A percentile compares a stretch with the other conserved stretches of the same genome.
Evolutionary conservation across 1,139 yeast genomes (phyloP).

Genomic region (Starmera stellimalicola): DNA sequence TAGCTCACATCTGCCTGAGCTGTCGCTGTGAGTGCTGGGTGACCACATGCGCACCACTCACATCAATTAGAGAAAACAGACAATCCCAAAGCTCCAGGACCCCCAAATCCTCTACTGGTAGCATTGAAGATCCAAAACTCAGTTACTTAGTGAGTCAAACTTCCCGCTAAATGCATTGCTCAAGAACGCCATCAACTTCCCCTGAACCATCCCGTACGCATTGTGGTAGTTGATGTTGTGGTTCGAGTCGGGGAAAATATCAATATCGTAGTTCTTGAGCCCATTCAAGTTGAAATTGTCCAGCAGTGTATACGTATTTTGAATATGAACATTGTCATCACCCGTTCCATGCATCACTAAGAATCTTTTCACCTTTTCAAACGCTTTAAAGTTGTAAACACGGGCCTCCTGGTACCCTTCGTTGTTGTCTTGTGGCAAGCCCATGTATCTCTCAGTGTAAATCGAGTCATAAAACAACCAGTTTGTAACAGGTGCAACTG

Average conservation of each 20-base stretch:
- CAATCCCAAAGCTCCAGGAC: too few relatives aligned
- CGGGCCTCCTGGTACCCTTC: constrained; percentile 36
- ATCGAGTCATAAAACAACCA: constrained; percentile 64
- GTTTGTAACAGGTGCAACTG: constrained; percentile 72
- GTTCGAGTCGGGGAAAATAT: constrained; percentile 77
- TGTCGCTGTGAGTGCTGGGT: too few relatives aligned
- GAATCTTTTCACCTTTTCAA: constrained; percentile 42
- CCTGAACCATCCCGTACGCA: constrained; percentile 58
- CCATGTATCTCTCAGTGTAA: constrained; percentile 79
- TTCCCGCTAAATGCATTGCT: constrained; percentile 45
- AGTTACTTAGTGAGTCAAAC: constrained; percentile 18
- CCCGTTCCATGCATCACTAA: constrained; percentile 83
- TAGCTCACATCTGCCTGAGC: too few relatives aligned
- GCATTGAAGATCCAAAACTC: neutral
- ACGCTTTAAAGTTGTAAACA: constrained; percentile 35
- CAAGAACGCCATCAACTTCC: constrained; percentile 57
- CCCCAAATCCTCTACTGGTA: neutral
- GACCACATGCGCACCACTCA: too few relatives aligned
- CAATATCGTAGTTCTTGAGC: constrained; percentile 75
- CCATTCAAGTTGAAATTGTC: constrained; percentile 50
- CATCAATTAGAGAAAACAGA: too few relatives aligned
- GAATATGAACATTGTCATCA: constrained; percentile 86
- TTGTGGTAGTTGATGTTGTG: constrained; percentile 67
- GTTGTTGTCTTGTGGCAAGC: constrained; percentile 41
- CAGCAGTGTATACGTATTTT: constrained; percentile 60